phyloP scores from a whole-genome alignment of 257 asterid genomes.

The Dorcoceras hygrometricum region DNA sequence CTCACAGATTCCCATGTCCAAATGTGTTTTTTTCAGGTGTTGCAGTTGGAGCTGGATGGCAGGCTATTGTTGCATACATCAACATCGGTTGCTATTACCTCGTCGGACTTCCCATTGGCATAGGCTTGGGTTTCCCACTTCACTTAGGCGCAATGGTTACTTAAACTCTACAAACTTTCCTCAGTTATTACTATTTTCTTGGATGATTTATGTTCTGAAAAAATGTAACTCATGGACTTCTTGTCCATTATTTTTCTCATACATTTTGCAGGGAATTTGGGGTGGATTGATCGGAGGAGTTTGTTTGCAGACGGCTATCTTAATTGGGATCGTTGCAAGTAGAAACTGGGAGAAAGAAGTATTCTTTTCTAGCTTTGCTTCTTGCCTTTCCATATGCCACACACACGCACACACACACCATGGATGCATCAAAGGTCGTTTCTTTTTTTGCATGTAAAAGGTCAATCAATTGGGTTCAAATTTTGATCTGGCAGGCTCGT shows the following conservation, averaged over 20 bases:
- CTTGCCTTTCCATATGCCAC: not conserved
- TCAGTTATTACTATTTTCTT: not conserved
- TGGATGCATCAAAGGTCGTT: not conserved
- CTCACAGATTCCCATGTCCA: not conserved
- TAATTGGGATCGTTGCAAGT: conserved; percentile 43
- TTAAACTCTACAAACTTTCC: not conserved
- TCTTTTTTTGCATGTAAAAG: not conserved
- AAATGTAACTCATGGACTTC: too few relatives aligned
- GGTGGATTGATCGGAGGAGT: conserved; percentile 85
- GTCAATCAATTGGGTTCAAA: not conserved
- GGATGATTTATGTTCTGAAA: not conserved
- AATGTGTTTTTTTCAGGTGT: conserved; percentile 47
- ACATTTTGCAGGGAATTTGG: conserved; percentile 75
- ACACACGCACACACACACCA: too few relatives aligned
- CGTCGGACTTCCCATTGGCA: conserved; percentile 73
- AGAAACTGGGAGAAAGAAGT: conserved; percentile 79
- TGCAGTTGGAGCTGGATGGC: conserved; percentile 98
- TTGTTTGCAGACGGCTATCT: conserved; percentile 64
- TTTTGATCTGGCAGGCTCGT: conserved; percentile 42
- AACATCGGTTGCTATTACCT: conserved; percentile 73
- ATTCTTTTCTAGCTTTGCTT: not conserved
- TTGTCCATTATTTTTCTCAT: not conserved
- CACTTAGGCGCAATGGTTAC: conserved; percentile 53
- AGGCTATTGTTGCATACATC: conserved; percentile 62
- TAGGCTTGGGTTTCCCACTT: conserved; percentile 61